These are phyloP conservation scores for Podospora pseudocomata DNA, from an alignment of 495 filamentous ascomycete species.

Conservation along the genomic window DNA sequence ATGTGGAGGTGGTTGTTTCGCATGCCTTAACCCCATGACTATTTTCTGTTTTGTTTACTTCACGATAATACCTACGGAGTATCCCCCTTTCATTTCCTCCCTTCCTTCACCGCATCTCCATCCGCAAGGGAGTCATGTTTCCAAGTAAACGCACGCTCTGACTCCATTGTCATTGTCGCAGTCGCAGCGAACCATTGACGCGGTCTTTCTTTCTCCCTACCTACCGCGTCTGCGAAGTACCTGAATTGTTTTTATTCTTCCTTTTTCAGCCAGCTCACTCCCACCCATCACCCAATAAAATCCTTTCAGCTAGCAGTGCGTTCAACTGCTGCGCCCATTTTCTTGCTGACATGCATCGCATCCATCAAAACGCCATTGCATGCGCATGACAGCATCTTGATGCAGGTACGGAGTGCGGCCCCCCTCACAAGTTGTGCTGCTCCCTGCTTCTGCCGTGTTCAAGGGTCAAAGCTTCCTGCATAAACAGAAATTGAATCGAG, in stretches of 20 bases:
- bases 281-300: too few relatives aligned
- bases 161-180: not conserved
- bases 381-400: too few relatives aligned
- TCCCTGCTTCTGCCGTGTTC: too few relatives aligned
- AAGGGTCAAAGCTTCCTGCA: not conserved
- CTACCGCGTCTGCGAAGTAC: not conserved
- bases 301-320: too few relatives aligned
- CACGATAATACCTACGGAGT: not conserved
- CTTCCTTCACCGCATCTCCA: not conserved
- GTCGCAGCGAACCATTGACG: not conserved
- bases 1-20: not conserved
- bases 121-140: not conserved
- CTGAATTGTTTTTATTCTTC: not conserved
- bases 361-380: too few relatives aligned
- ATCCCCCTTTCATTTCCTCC: not conserved
- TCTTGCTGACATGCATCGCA: too few relatives aligned
- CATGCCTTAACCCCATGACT: not conserved
- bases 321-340: too few relatives aligned
- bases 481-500: not conserved
- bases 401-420: too few relatives aligned
- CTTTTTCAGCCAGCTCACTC: too few relatives aligned
- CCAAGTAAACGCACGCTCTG: not conserved
- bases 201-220: not conserved
- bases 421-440: too few relatives aligned
- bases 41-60: slow-evolving; percentile 6